These are phyloP conservation scores for Fusarium nisikadoi DNA, from an alignment of 2,329 filamentous ascomycete genomes.

Conservation along the genomic window DNA sequence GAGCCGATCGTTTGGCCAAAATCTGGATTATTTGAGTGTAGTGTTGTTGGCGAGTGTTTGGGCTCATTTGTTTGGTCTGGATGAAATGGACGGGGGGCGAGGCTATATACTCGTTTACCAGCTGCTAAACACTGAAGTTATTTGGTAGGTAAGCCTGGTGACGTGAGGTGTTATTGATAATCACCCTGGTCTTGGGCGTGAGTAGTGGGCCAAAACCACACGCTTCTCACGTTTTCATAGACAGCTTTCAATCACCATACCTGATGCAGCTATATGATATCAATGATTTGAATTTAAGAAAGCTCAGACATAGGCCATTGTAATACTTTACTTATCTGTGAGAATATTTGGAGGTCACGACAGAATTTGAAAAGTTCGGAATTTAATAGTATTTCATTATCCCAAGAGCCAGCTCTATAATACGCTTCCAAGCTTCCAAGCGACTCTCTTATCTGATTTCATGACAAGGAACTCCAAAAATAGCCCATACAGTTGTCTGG, in stretches of 20 bases:
- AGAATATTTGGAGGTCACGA: fast-evolving
- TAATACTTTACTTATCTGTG: too few species aligned
- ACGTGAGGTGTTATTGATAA: fast-evolving
- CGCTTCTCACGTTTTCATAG: fast-evolving
- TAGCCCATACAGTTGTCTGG: not conserved
- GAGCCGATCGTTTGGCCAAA: fast-evolving
- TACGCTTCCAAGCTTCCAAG: not conserved
- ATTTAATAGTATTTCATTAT: not conserved
- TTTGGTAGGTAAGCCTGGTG: fast-evolving
- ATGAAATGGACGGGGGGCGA: fast-evolving
- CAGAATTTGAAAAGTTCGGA: fast-evolving
- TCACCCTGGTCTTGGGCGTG: not conserved
- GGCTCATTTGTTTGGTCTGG: fast-evolving
- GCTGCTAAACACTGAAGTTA: too few species aligned
- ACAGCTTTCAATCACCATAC: fast-evolving
- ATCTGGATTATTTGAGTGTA: fast-evolving
- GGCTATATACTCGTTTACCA: fast-evolving
- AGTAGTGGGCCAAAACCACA: not conserved
- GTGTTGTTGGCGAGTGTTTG: not conserved
- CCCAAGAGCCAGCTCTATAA: too few species aligned
- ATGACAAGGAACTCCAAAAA: fast-evolving
- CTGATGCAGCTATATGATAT: too few species aligned
- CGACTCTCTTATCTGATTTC: too few species aligned
- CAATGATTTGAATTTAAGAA: too few species aligned
- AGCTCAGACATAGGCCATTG: too few species aligned